These are phyloP conservation scores for Suhomyces ambrosiae DNA, from an alignment of 1,139 yeast species.

Conservation along the genomic window DNA sequence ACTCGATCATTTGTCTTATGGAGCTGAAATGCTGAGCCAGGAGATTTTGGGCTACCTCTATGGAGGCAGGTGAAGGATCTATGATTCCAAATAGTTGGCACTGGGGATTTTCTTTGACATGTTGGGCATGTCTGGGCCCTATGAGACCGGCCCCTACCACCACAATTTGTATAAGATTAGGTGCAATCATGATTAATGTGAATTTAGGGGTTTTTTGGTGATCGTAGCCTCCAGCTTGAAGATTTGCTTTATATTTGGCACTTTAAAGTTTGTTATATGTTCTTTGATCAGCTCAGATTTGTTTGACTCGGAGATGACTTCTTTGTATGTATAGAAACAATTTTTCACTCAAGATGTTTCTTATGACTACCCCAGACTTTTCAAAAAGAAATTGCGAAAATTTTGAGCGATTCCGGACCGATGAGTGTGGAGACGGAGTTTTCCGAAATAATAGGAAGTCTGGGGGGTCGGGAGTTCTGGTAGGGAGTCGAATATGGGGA, in stretches of 20 bases:
- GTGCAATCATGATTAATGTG: slow-evolving; percentile 19
- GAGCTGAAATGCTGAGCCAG: slow-evolving; percentile 31
- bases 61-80: slow-evolving; percentile 32
- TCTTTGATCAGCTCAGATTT: background rate
- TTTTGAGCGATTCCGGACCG: slow-evolving; percentile 9
- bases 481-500: too few relatives aligned
- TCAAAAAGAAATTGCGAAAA: slow-evolving; percentile 3
- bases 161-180: slow-evolving; percentile 23
- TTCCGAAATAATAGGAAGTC: background rate
- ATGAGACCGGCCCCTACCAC: slow-evolving; percentile 45
- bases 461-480: too few relatives aligned
- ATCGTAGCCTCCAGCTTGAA: background rate
- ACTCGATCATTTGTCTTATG: slow-evolving; percentile 29
- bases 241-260: too few relatives aligned
- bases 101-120: slow-evolving; percentile 27
- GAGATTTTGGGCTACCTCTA: slow-evolving; percentile 30
- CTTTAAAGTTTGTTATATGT: too few relatives aligned
- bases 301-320: background rate
- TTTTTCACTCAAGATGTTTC: background rate
- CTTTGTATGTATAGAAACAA: too few relatives aligned
- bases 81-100: slow-evolving; percentile 38
- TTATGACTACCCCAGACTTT: slow-evolving; percentile 8
- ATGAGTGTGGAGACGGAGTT: slow-evolving; percentile 1
- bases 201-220: background rate
- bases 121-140: slow-evolving; percentile 46